Conservation (phyloP, 75 land plant genomes). For the Azolla pinnata region DNA sequence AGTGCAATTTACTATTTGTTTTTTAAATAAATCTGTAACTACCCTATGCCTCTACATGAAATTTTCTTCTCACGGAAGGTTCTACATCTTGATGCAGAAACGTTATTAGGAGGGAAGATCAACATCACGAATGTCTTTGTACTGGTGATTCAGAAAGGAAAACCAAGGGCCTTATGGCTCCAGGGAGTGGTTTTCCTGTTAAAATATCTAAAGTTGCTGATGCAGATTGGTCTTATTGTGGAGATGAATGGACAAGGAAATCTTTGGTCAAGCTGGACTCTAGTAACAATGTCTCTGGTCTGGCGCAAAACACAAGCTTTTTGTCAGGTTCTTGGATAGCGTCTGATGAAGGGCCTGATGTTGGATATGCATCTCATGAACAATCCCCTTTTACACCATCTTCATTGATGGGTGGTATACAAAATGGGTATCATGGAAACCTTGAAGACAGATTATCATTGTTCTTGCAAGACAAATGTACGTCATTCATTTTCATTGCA, state of each 20-base stretch:
- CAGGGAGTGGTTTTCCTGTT: not conserved
- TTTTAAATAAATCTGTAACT: no score
- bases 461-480: not conserved
- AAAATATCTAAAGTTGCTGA: not conserved
- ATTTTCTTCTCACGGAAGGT: no score
- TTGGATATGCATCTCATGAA: not conserved
- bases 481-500: no score
- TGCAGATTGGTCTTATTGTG: not conserved
- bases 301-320: not conserved
- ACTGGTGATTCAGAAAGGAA: no score
- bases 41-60: no score
- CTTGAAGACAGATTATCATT: not conserved
- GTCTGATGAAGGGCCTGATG: not conserved
- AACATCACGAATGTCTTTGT: no score
- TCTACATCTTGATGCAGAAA: no score
- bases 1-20: no score
- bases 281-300: not conserved
- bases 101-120: no score
- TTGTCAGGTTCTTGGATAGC: not conserved
- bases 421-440: no score
- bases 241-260: not conserved
- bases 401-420: not conserved
- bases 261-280: not conserved
- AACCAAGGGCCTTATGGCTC: no score
- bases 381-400: not conserved